Percentiles rank a stretch among this genome's conserved stretches.
Evolutionary conservation across 148 eudicot species (phyloP).

Genomic region (Vaccinium macrocarpon): DNA sequence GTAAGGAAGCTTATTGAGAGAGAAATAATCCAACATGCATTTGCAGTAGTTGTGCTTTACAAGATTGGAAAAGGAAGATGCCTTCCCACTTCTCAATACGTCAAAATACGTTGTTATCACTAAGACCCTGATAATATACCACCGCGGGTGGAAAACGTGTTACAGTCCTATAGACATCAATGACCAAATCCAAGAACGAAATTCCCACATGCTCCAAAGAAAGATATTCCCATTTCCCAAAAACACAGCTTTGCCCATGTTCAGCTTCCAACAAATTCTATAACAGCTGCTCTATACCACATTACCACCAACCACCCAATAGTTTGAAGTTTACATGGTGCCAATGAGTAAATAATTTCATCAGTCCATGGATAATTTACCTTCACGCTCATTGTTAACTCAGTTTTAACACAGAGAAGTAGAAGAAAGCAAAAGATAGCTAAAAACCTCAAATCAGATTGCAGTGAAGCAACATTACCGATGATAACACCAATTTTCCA

Average conservation of each 20-base stretch:
- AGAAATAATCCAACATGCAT: background rate
- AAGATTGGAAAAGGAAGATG: background rate
- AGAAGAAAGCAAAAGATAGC: background rate
- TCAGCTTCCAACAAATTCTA: background rate
- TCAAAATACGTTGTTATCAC: background rate
- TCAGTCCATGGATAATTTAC: background rate
- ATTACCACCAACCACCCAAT: background rate
- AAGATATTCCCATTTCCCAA: background rate
- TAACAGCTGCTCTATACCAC: background rate
- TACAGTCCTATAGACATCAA: background rate
- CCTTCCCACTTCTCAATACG: background rate
- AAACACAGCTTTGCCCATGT: background rate
- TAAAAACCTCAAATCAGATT: background rate
- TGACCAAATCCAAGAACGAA: background rate
- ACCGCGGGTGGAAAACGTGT: background rate
- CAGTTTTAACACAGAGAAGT: background rate
- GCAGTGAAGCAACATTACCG: slow-evolving; percentile 41
- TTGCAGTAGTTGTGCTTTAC: background rate
- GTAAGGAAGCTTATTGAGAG: background rate
- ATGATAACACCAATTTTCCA: slow-evolving; percentile 99
- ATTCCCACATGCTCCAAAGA: background rate
- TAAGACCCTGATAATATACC: background rate
- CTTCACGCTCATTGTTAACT: background rate
- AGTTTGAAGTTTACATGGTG: background rate
- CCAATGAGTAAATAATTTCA: background rate